phyloP scores from a whole-genome alignment of 441 rosid species.

The Populus tomentosa region DNA sequence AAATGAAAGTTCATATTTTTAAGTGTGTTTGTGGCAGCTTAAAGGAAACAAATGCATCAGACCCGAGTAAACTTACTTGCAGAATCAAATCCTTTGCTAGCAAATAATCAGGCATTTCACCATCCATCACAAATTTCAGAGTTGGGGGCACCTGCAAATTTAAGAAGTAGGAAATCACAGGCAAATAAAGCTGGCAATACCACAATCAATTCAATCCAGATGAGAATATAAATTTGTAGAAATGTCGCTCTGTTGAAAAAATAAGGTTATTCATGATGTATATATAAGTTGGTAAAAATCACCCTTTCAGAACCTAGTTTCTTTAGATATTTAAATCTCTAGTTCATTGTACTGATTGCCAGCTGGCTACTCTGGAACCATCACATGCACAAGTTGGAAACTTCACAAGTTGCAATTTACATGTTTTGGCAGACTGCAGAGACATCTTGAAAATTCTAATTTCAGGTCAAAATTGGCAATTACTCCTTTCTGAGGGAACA shows the following conservation, averaged over 20 bases:
- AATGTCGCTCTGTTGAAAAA: neutral
- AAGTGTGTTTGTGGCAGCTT: neutral
- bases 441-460: neutral
- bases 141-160: conserved; percentile 82
- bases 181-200: neutral
- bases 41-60: conserved; percentile 1
- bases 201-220: neutral
- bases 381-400: neutral
- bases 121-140: conserved; percentile 90
- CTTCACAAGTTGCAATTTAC: neutral
- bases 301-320: neutral
- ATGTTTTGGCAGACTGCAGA: neutral
- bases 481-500: too few species aligned
- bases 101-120: conserved; percentile 88
- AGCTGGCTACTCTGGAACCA: neutral
- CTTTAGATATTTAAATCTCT: neutral
- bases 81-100: conserved; percentile 96
- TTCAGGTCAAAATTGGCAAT: neutral
- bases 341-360: neutral
- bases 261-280: neutral
- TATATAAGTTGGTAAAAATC: neutral
- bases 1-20: neutral
- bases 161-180: neutral
- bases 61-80: conserved; percentile 53
- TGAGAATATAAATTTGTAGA: neutral